phyloP scores from a whole-genome alignment of 1,139 yeast genomes.

The Taphrina deformans region DNA sequence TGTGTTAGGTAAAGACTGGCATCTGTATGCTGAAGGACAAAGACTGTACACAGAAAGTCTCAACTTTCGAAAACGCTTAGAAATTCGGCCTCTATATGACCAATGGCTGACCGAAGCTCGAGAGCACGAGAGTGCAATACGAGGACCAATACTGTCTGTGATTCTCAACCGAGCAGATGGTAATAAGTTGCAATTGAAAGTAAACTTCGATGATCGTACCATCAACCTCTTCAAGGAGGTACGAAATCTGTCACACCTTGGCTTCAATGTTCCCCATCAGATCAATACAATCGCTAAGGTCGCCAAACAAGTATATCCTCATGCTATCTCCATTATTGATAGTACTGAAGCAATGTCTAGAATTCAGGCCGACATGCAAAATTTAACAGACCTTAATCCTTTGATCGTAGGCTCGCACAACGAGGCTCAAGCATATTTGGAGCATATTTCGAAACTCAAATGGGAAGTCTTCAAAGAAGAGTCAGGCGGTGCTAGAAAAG shows the following conservation, averaged over 20 bases:
- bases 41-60: constrained; percentile 57
- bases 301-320: constrained; percentile 57
- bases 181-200: constrained; percentile 41
- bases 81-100: constrained; percentile 50
- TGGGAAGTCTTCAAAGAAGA: constrained; percentile 55
- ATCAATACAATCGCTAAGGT: constrained; percentile 51
- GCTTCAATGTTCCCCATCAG: constrained; percentile 61
- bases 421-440: constrained; percentile 45
- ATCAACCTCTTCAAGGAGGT: constrained; percentile 57
- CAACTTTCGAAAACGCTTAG: constrained; percentile 52
- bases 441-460: constrained; percentile 33
- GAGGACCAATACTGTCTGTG: constrained; percentile 50
- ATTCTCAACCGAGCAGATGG: constrained; percentile 37
- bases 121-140: constrained; percentile 42
- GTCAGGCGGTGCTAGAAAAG: constrained; percentile 36
- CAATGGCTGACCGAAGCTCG: constrained; percentile 52
- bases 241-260: constrained; percentile 54
- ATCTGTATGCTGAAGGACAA: constrained; percentile 68
- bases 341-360: constrained; percentile 47
- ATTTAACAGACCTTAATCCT: constrained; percentile 50
- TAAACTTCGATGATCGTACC: constrained; percentile 56
- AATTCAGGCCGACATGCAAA: constrained; percentile 41
- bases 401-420: constrained; percentile 51
- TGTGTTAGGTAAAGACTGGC: constrained; percentile 74
- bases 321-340: constrained; percentile 59